Base-by-base conservation (phyloP, 345 rosid genomes). In the Passiflora organensis region DNA sequence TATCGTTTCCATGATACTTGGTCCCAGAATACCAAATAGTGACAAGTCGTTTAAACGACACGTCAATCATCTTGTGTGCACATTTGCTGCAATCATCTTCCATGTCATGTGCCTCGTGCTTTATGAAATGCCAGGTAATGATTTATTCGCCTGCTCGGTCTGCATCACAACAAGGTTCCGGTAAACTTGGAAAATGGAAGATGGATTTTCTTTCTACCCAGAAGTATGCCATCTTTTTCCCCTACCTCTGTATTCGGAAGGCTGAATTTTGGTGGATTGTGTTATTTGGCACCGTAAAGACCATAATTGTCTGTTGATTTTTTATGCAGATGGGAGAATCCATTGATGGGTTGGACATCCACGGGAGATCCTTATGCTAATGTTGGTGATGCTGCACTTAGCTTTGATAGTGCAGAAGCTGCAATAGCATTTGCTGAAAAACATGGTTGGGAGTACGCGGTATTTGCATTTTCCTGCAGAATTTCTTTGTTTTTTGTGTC, bases 331-430 rank as follows among this genome's bases (percentile, higher is more conserved):
- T 93, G 99, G 97, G 99, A 89, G 78, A 89, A 93, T 69, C 97
- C 99, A 13, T 78, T 93, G 94, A 86, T 86, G 97, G 96, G 97
- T 17, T 93, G 99, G 97, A 89, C 97, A 63, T 86, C 95, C 6
- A 93, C 99, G 0, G 97, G 99, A 38, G 97, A 93, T 17, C 99
- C 97, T 18, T 89, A 89, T 73, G 89, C 99, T 23, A 72, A 93
- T 80, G 97, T 89, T 13, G 97, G 99, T 32, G 96, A 93, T 66
- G 69, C 97, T n/a, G 91, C 69, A 32, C 79, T 86, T 44, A 4
- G 62, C 68, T 93, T 93, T 55, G 96, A 86, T 53, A 80, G 87
- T 4, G 83, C 76, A 68, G 91, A 74, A 70, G 87, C 82, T 74
- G 95, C 99, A 13, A 83, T 72, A 73, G 75, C 75, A 16, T 89